A percentile compares a stretch with the other conserved stretches of the same genome.
phyloP scores from a whole-genome alignment of 2,329 filamentous ascomycete genomes.

The Talaromyces sp. region DNA sequence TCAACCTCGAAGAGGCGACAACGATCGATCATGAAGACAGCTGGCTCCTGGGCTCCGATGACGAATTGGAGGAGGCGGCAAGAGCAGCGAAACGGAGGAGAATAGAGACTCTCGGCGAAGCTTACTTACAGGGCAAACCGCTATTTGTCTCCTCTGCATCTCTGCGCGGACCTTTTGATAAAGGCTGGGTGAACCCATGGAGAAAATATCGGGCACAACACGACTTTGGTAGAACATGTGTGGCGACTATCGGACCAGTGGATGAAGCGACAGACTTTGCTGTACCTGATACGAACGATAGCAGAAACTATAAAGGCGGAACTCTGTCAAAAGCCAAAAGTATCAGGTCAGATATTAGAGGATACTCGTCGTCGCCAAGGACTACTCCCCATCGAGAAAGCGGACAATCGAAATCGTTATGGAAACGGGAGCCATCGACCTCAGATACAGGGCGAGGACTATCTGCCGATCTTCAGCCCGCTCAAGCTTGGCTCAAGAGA shows the following conservation, averaged over 20 bases:
- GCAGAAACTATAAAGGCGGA: slow-evolving; percentile 14
- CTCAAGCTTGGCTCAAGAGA: slow-evolving; percentile 16
- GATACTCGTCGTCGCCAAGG: neutral
- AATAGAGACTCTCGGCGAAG: slow-evolving; percentile 41
- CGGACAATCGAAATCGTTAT: slow-evolving; percentile 7
- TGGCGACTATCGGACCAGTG: neutral
- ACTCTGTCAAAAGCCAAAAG: neutral
- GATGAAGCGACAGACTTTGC: slow-evolving; percentile 12
- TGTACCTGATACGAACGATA: slow-evolving; percentile 30
- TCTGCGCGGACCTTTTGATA: slow-evolving; percentile 45
- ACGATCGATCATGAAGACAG: slow-evolving; percentile 27
- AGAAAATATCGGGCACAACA: slow-evolving; percentile 26
- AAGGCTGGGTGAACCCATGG: slow-evolving; percentile 49
- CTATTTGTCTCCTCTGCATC: slow-evolving; percentile 47
- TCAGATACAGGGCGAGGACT: neutral
- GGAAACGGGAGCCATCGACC: neutral
- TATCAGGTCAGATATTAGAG: neutral
- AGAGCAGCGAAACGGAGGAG: slow-evolving; percentile 40
- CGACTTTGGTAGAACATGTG: neutral
- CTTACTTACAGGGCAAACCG: slow-evolving; percentile 42
- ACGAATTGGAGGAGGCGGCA: slow-evolving; percentile 33
- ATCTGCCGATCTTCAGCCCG: slow-evolving; percentile 7
- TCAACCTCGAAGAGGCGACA: slow-evolving; percentile 35
- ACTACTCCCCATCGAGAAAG: neutral
- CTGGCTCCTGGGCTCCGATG: slow-evolving; percentile 37